Evolutionary conservation across 805 yeast genomes (phyloP), one percentile per base, ranked within the genome.

Genomic region (Cephaloascus albidus): DNA sequence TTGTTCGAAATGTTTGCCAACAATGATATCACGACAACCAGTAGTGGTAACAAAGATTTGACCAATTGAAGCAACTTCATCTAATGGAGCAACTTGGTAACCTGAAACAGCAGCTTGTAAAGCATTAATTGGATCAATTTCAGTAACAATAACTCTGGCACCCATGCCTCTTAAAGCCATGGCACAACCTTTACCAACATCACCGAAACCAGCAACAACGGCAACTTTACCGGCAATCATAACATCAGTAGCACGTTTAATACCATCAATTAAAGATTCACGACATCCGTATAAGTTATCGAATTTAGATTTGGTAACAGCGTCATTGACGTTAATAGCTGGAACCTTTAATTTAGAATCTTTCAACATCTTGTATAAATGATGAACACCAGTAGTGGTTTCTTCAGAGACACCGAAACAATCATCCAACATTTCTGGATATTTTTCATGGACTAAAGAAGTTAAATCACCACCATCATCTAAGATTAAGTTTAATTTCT

Each of bases 381-480:
- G 96, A 79, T 93, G 97, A 58, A 90, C 97, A 85, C 98, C 98
- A 52, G 98, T 90, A 65, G 98, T 90, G 72, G 98, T 90, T 79
- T 90, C 98, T 79, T 90, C 98, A 52, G 95, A 85, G 51, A 90
- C 69, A 73, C 98, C 98, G 76, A 52, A 88, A 77, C 97, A 93
- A 68, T 67, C 95, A 52, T 83, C 78, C 69, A 90, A 78, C 89
- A 86, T 82, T 73, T 90, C 97, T 63, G 97, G 97, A 85, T 90
- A 81, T 72, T 89, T 87, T 68, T 86, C 88, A 76, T 93, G 97
- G 50, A 93, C 97, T 48, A 90, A 78, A 50, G 95, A 72, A 65
- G 98, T 90, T 67, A 90, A 81, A 67, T 90, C 98, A 65, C 98
- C 98, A 83, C 98, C 98, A 61, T 90, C 98, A 65, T 90, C 98